Evolutionary conservation across 2,329 filamentous ascomycete genomes (phyloP).

Genomic region (Stagonosporopsis chrysanthemi): DNA sequence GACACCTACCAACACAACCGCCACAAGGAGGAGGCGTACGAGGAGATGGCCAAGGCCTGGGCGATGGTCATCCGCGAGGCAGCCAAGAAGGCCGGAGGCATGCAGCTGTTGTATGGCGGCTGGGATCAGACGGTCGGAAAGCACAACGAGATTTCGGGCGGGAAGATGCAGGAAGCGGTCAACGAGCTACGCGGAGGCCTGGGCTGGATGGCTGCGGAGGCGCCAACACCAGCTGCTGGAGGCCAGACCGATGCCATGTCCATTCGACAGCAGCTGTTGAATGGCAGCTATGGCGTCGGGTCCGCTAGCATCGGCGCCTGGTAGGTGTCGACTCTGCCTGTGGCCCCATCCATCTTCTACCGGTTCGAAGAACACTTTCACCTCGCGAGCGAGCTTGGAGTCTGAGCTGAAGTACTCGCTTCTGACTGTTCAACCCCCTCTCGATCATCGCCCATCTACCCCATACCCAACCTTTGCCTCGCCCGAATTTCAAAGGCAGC

Average conservation of each 20-base stretch:
- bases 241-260: conserved; percentile 43
- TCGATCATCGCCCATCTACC: not conserved
- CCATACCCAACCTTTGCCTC: not conserved
- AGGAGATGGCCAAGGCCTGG: conserved; percentile 95
- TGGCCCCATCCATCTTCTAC: not conserved
- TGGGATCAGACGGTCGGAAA: conserved; percentile 90
- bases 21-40: conserved; percentile 94
- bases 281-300: conserved; percentile 63
- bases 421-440: no score
- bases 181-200: conserved; percentile 76
- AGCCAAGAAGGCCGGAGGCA: conserved; percentile 87
- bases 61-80: conserved; percentile 89
- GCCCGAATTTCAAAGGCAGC: not conserved
- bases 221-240: conserved; percentile 27
- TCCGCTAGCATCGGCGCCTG: conserved; percentile 65
- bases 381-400: not conserved
- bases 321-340: conserved; percentile 45
- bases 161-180: conserved; percentile 80
- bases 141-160: conserved; percentile 86
- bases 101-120: conserved; percentile 82
- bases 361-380: not conserved
- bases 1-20: conserved; percentile 86
- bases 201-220: conserved; percentile 74
- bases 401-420: not conserved
- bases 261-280: conserved; percentile 59